These are phyloP conservation scores for Nitzschia putrida DNA, from an alignment of 108 stramenopile species.

Conservation along the genomic window DNA sequence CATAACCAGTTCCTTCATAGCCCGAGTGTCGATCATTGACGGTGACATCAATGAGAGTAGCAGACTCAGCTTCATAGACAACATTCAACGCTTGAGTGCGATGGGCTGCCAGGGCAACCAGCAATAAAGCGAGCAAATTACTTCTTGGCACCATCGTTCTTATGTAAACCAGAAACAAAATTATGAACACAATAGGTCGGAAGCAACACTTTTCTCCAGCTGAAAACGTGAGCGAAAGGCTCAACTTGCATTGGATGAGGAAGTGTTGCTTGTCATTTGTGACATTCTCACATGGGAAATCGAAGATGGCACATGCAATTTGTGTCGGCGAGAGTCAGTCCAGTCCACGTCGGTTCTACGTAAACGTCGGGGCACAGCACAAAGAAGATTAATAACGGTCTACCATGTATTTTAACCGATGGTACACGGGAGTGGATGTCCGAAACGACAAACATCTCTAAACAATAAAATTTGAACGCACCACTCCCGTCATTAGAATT, in stretches of 20 bases:
- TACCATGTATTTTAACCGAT: background rate
- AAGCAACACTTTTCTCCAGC: background rate
- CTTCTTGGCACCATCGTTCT: background rate
- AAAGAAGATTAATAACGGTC: background rate
- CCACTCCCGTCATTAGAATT: too few species aligned
- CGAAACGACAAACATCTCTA: background rate
- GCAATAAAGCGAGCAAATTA: background rate
- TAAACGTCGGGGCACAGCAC: background rate
- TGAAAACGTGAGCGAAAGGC: too few species aligned
- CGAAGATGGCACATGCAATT: conserved; percentile 8
- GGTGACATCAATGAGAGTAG: background rate
- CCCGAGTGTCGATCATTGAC: conserved; percentile 3
- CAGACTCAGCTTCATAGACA: conserved; percentile 10
- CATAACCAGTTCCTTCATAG: conserved; percentile 11
- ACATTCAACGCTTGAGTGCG: background rate
- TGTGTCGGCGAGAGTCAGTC: background rate
- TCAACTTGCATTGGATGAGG: background rate
- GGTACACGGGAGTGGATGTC: background rate
- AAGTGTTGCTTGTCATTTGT: conserved; percentile 11
- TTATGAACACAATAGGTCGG: background rate
- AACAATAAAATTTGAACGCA: background rate
- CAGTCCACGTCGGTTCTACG: background rate
- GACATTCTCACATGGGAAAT: background rate
- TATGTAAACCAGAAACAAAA: background rate
- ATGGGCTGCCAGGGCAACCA: background rate